Evolutionary conservation across 2,329 filamentous ascomycete genomes (phyloP).

Genomic region (Apiospora hydei): DNA sequence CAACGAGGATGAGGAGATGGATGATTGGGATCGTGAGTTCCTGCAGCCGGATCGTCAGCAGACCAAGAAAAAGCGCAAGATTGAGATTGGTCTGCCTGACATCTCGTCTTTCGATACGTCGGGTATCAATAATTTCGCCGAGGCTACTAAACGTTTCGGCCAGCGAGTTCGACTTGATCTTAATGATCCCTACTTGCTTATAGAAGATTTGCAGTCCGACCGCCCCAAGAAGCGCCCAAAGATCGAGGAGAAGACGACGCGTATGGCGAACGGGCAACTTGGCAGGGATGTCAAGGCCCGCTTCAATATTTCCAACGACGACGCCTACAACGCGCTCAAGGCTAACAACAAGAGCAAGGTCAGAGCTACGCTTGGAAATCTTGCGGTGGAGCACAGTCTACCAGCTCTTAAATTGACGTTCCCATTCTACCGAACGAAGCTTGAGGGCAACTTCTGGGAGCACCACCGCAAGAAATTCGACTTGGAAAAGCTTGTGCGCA

Average conservation of each 20-base stretch:
- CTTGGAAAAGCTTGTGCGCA: slow-evolving; percentile 62
- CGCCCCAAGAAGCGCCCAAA: slow-evolving; percentile 67
- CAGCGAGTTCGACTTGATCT: slow-evolving; percentile 85
- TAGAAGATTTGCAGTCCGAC: slow-evolving; percentile 77
- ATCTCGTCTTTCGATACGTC: slow-evolving; percentile 69
- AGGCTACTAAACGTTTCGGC: slow-evolving; percentile 73
- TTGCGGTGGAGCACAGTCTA: slow-evolving; percentile 93
- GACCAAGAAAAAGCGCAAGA: slow-evolving; percentile 72
- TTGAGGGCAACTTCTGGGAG: slow-evolving; percentile 75
- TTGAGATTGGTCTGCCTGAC: slow-evolving; percentile 65
- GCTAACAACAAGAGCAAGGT: slow-evolving; percentile 98
- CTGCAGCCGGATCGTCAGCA: slow-evolving; percentile 55
- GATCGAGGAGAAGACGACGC: slow-evolving; percentile 65
- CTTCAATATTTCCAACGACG: slow-evolving; percentile 96
- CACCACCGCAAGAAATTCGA: slow-evolving; percentile 72
- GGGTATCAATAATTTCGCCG: slow-evolving; percentile 82
- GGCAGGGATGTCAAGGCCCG: slow-evolving; percentile 78
- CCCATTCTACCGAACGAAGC: slow-evolving; percentile 92
- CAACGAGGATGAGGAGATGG: slow-evolving; percentile 59
- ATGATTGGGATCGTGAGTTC: slow-evolving; percentile 71
- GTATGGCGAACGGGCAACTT: slow-evolving; percentile 72
- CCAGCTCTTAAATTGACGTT: slow-evolving; percentile 90
- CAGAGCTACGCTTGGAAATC: slow-evolving; percentile 86
- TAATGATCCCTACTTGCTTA: slow-evolving; percentile 85
- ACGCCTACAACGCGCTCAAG: slow-evolving; percentile 93